Conservation (phyloP, 495 filamentous ascomycete genomes). For the Melanomma pulvis-pyrius region DNA sequence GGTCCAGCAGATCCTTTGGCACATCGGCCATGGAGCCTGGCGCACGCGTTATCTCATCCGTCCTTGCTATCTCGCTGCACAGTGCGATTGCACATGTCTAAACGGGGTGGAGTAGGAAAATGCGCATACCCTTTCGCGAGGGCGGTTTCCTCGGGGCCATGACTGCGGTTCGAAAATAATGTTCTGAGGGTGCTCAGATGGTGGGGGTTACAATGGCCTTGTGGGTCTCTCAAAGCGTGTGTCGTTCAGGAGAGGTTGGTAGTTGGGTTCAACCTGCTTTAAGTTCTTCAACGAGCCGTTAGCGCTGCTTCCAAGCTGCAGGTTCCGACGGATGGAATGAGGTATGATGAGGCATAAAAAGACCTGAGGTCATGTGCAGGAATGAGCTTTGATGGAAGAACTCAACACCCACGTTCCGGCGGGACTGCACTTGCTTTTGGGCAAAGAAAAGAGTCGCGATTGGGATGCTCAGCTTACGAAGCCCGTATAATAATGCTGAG, state of each 20-base stretch:
- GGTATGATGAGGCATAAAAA: constrained; percentile 28
- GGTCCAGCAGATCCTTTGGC: constrained; percentile 78
- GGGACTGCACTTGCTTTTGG: constrained; percentile 27
- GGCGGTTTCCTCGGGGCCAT: constrained; percentile 33
- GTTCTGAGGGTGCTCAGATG: background rate
- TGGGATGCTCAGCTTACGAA: constrained; percentile 29
- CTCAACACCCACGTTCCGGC: background rate
- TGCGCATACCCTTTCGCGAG: constrained; percentile 32
- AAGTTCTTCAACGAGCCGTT: background rate
- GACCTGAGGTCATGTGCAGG: constrained; percentile 22
- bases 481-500: constrained; percentile 33
- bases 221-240: too few species aligned
- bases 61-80: background rate
- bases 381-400: background rate
- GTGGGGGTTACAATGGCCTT: background rate
- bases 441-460: constrained; percentile 6
- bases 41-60: background rate
- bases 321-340: background rate
- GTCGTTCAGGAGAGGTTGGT: background rate
- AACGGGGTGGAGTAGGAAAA: constrained; percentile 3
- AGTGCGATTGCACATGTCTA: background rate
- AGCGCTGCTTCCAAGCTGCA: background rate
- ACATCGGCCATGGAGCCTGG: constrained; percentile 77
- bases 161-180: background rate
- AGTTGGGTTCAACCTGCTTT: background rate